Conservation (phyloP, 164 flowering plant genomes). For the Houttuynia cordata region DNA sequence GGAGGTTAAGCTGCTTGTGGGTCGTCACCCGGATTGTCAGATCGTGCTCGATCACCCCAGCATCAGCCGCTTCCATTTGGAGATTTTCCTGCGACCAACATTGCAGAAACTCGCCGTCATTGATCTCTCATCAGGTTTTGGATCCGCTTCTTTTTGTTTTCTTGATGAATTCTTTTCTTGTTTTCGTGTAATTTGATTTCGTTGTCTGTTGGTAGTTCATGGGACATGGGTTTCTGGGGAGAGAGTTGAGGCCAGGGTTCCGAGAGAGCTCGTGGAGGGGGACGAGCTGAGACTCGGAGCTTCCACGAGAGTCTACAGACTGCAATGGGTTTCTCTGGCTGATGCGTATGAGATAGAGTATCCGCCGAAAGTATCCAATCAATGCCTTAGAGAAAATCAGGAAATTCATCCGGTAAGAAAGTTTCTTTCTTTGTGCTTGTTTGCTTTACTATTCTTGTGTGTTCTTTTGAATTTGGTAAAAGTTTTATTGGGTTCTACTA, state of each 20-base stretch:
- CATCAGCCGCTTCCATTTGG: slow-evolving; percentile 87
- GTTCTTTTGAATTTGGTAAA: background rate
- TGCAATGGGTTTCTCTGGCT: slow-evolving; percentile 67
- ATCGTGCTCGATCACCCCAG: slow-evolving; percentile 83
- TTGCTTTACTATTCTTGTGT: background rate
- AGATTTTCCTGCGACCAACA: slow-evolving; percentile 39
- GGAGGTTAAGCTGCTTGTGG: slow-evolving; percentile 44
- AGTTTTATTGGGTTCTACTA: background rate
- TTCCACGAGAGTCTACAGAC: slow-evolving; percentile 65
- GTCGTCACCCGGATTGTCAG: slow-evolving; percentile 88
- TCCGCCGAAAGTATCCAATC: slow-evolving; percentile 23
- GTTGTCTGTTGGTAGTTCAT: slow-evolving; percentile 35
- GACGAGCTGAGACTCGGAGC: slow-evolving; percentile 63
- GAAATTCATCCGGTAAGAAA: slow-evolving; percentile 26
- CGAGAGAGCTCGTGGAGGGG: slow-evolving; percentile 52
- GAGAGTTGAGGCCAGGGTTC: slow-evolving; percentile 46
- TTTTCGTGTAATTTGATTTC: background rate
- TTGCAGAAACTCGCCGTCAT: slow-evolving; percentile 36
- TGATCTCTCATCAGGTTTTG: slow-evolving; percentile 71
- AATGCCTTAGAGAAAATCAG: slow-evolving; percentile 11
- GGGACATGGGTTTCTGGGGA: slow-evolving; percentile 81
- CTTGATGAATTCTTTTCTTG: background rate
- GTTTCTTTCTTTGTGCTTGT: background rate
- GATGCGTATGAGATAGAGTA: slow-evolving; percentile 44
- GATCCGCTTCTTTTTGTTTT: background rate